A percentile compares a stretch with the other conserved stretches of the same genome.
phyloP scores from a whole-genome alignment of 345 rosid species.

The Populus nigra region DNA sequence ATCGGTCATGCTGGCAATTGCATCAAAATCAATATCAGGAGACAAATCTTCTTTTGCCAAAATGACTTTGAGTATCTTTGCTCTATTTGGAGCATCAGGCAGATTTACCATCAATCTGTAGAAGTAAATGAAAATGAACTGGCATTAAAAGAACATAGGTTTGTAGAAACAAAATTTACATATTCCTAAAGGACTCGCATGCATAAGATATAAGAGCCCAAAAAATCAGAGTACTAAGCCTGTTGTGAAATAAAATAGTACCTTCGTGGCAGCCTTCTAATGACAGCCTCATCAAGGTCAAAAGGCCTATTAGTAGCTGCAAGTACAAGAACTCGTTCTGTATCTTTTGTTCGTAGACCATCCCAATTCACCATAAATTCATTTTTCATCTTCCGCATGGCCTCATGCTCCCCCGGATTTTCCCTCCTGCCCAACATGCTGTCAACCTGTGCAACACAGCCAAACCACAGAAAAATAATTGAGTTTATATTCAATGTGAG shows the following conservation, averaged over 20 bases:
- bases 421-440: constrained; percentile 95
- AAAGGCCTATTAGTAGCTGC: constrained; percentile 95
- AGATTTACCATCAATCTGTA: constrained; percentile 82
- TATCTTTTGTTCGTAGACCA: constrained; percentile 76
- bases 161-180: background rate
- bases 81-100: constrained; percentile 85
- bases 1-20: constrained; percentile 68
- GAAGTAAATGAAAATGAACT: constrained; percentile 13
- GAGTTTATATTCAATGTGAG: background rate
- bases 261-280: constrained; percentile 87
- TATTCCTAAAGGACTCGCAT: background rate
- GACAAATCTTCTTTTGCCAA: constrained; percentile 80
- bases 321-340: constrained; percentile 83
- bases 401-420: constrained; percentile 83
- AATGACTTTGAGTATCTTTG: constrained; percentile 68
- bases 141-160: background rate
- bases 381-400: constrained; percentile 87
- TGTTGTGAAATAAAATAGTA: constrained; percentile 5
- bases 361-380: constrained; percentile 98
- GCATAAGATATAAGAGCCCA: background rate
- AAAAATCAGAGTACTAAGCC: background rate
- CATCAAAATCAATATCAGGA: constrained; percentile 66
- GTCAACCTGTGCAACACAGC: constrained; percentile 59
- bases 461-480: background rate
- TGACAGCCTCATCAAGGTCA: constrained; percentile 98